A percentile compares a stretch with the other conserved stretches of the same genome.
These are phyloP conservation scores for Chalciporus sphaerocephalus DNA, from an alignment of 768 basidiomycete genomes.

Conservation along the genomic window DNA sequence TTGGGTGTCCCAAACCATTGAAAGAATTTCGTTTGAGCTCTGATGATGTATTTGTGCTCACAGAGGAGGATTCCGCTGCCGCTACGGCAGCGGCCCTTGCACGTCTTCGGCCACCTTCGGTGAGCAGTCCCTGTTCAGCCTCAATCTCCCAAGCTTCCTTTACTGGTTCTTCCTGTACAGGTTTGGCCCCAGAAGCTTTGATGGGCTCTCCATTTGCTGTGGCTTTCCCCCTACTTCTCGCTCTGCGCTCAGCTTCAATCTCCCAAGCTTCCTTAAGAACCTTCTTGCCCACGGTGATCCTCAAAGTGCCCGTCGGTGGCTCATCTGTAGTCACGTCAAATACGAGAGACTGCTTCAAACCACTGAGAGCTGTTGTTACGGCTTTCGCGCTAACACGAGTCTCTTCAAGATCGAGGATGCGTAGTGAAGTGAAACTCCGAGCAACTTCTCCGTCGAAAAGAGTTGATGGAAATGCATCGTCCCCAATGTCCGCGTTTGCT, in stretches of 20 bases:
- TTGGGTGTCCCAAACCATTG: conserved; percentile 24
- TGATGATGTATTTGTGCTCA: conserved; percentile 1
- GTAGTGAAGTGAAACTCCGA: conserved; percentile 47
- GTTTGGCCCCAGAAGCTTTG: not conserved
- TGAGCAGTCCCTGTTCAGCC: conserved; percentile 68
- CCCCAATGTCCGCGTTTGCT: conserved; percentile 53
- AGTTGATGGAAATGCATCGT: conserved; percentile 50
- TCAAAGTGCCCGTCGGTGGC: conserved; percentile 47
- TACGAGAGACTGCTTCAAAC: conserved; percentile 46
- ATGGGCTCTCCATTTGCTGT: conserved; percentile 15
- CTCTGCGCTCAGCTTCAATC: conserved; percentile 59
- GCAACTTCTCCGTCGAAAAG: conserved; percentile 17
- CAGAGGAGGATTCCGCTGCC: conserved; percentile 35
- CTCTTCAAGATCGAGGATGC: conserved; percentile 61
- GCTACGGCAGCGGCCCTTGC: conserved; percentile 44
- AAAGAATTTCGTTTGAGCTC: conserved; percentile 16
- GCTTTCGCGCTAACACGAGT: conserved; percentile 52
- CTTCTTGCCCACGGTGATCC: conserved; percentile 65
- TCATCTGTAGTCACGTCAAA: conserved; percentile 54
- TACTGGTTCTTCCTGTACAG: conserved; percentile 29
- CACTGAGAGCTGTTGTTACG: conserved; percentile 42
- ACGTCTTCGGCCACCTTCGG: conserved; percentile 68
- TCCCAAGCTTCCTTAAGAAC: conserved; percentile 77
- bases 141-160: conserved; percentile 82
- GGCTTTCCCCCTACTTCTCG: conserved; percentile 39